Percentiles rank a stretch among this genome's conserved stretches.
Conservation (phyloP, 768 basidiomycete species). For the Podaxis rugospora region DNA sequence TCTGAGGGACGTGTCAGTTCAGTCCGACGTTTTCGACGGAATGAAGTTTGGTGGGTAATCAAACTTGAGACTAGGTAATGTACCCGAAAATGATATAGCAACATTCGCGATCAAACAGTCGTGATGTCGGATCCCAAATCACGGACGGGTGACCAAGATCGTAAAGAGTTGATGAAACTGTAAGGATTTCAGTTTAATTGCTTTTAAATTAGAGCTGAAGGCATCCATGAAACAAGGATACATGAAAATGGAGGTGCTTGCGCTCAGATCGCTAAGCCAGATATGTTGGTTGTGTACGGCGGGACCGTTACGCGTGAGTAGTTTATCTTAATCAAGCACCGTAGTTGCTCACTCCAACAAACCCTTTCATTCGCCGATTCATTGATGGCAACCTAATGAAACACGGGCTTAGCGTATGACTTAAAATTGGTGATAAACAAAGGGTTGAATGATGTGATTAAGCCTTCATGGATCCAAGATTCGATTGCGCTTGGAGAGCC, state of each 20-base stretch:
- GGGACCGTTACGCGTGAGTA: constrained; percentile 64
- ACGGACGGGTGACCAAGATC: constrained; percentile 61
- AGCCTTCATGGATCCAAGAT: constrained; percentile 78
- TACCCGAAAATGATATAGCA: background rate
- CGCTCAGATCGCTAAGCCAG: constrained; percentile 53
- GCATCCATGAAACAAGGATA: constrained; percentile 43
- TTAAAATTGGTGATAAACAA: constrained; percentile 69
- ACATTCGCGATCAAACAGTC: constrained; percentile 35
- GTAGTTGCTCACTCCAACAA: background rate
- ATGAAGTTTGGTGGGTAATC: constrained; percentile 71
- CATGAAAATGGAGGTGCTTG: constrained; percentile 64
- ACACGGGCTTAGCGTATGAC: constrained; percentile 51
- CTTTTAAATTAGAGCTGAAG: background rate
- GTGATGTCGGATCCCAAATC: constrained; percentile 75
- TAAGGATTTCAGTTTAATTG: constrained; percentile 24
- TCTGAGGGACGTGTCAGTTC: constrained; percentile 51
- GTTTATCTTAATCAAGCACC: background rate
- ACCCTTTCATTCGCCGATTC: background rate
- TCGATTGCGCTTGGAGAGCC: constrained; percentile 57
- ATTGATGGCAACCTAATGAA: background rate
- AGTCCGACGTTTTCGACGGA: constrained; percentile 65
- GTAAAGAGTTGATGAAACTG: constrained; percentile 65
- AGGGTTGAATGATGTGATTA: constrained; percentile 66
- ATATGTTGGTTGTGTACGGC: constrained; percentile 61
- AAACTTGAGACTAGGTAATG: background rate